These are phyloP conservation scores for Fragaria ananassa DNA, from an alignment of 306 rosid species.

Conservation along the genomic window DNA sequence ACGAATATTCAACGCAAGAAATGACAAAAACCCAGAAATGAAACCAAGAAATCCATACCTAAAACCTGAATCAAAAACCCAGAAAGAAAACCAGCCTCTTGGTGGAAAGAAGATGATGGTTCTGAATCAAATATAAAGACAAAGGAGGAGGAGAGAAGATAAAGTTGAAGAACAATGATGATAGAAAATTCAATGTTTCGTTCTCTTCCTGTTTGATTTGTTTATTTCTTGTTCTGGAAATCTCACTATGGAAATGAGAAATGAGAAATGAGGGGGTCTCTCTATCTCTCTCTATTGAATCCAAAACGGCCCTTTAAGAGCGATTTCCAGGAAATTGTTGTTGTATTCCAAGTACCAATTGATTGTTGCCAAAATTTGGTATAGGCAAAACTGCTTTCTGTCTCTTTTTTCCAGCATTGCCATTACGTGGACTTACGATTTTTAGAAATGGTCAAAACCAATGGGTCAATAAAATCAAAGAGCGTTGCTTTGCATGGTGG, in stretches of 20 bases:
- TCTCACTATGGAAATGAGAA: neutral
- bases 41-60: slow-evolving; percentile 8
- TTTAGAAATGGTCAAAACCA: slow-evolving; percentile 6
- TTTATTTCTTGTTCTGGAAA: neutral
- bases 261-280: neutral
- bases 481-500: neutral
- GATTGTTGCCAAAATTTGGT: neutral
- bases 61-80: neutral
- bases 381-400: neutral
- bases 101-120: neutral
- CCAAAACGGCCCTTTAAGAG: neutral
- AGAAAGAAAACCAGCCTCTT: neutral
- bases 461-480: slow-evolving; percentile 6
- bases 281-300: neutral
- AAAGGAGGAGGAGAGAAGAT: neutral
- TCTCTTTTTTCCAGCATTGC: neutral
- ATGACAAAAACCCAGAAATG: neutral
- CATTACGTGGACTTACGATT: slow-evolving; percentile 5
- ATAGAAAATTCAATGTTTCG: slow-evolving; percentile 13
- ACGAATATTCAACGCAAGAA: slow-evolving; percentile 14
- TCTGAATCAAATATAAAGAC: neutral
- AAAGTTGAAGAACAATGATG: slow-evolving; percentile 1
- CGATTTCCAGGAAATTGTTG: slow-evolving; percentile 15
- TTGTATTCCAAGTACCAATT: neutral
- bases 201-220: neutral